These are phyloP conservation scores for Poterioochromonas sp. DNA, from an alignment of 352 stramenopile genomes.

Conservation along the genomic window DNA sequence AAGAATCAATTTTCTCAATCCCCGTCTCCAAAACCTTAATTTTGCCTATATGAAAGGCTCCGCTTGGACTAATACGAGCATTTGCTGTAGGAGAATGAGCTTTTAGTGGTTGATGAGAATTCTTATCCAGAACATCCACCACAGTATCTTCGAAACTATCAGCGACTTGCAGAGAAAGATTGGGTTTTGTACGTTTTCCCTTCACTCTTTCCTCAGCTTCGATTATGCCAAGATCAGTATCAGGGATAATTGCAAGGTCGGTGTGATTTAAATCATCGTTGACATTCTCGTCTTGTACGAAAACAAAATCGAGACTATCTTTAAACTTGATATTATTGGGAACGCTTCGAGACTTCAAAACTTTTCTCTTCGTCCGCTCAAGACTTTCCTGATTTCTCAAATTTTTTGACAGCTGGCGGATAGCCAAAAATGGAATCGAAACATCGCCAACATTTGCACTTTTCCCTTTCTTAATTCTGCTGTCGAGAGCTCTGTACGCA, in stretches of 20 bases:
- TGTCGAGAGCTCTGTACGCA: not conserved
- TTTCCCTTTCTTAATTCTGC: not conserved
- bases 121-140: too few species aligned
- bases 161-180: not conserved
- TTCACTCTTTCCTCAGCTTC: not conserved
- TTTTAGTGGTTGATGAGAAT: too few species aligned
- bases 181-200: not conserved
- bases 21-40: conserved; percentile 1
- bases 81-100: not conserved
- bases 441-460: too few species aligned
- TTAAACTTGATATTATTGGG: not conserved
- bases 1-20: not conserved
- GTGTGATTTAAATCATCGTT: not conserved
- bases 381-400: not conserved
- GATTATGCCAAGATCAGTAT: not conserved
- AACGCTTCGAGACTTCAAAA: conserved; percentile 6
- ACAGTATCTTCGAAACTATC: not conserved
- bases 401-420: conserved; percentile 7
- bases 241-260: not conserved
- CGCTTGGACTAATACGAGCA: not conserved
- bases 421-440: not conserved
- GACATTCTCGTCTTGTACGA: not conserved
- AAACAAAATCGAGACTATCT: not conserved
- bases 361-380: not conserved
- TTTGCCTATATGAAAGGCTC: not conserved